phyloP scores from a whole-genome alignment of 305 asterid species.

The Solanum chacoense region DNA sequence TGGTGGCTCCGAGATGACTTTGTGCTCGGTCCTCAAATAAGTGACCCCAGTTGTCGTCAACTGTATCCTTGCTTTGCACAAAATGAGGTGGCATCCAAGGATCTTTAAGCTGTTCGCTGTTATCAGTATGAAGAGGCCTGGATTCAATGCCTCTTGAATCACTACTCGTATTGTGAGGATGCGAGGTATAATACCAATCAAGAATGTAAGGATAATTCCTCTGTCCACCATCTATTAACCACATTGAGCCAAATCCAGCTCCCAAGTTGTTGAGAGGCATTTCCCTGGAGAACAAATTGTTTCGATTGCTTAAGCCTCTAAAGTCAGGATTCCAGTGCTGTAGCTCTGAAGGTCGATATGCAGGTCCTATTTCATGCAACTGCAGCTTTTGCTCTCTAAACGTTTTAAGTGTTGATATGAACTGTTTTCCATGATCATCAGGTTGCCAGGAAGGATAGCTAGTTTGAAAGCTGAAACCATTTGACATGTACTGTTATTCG shows the following conservation, averaged over 20 bases:
- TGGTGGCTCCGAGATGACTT: constrained; percentile 52
- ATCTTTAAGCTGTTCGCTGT: constrained; percentile 24
- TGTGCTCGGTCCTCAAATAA: constrained; percentile 29
- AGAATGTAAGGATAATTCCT: constrained; percentile 65
- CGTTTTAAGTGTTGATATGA: constrained; percentile 42
- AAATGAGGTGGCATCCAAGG: constrained; percentile 32
- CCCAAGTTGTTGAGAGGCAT: constrained; percentile 17
- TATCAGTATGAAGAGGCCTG: constrained; percentile 8
- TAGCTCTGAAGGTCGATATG: constrained; percentile 20
- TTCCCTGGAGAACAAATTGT: constrained; percentile 34
- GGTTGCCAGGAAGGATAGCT: constrained; percentile 89
- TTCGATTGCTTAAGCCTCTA: constrained; percentile 27
- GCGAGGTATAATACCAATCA: constrained; percentile 78
- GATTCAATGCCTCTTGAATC: constrained; percentile 18
- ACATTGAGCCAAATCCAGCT: constrained; percentile 38
- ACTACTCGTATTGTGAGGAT: constrained; percentile 30
- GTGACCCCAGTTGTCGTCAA: constrained; percentile 42
- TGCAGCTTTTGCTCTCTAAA: constrained; percentile 66
- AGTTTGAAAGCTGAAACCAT: constrained; percentile 57
- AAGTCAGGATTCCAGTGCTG: constrained; percentile 34
- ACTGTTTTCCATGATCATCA: constrained; percentile 55
- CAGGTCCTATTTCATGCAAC: constrained; percentile 23
- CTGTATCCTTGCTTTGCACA: constrained; percentile 9
- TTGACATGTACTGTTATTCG: not conserved
- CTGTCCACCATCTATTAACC: constrained; percentile 58